Evolutionary conservation across 1,284 basidiomycete species (phyloP).

Genomic region (Baeospora myosura): DNA sequence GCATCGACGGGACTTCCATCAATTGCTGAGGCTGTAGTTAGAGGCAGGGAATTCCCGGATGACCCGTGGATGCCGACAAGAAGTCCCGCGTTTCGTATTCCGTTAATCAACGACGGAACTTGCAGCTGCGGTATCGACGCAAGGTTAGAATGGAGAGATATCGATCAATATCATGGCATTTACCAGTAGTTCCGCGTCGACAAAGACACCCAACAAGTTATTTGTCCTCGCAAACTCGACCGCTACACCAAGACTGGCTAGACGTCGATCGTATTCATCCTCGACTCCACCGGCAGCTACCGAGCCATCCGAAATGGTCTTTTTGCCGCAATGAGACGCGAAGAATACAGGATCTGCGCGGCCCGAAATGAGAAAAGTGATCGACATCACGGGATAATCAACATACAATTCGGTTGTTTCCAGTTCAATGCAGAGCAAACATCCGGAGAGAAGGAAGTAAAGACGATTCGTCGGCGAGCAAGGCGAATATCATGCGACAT

Average conservation of each 20-base stretch:
- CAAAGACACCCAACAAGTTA: slow-evolving; percentile 89
- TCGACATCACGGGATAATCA: not conserved
- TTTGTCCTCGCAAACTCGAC: slow-evolving; percentile 93
- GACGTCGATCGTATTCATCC: slow-evolving; percentile 42
- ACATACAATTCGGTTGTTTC: slow-evolving; percentile 97
- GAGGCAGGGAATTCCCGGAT: slow-evolving; percentile 34
- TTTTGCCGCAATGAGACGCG: slow-evolving; percentile 78
- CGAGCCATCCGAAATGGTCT: slow-evolving; percentile 22
- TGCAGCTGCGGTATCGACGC: slow-evolving; percentile 34
- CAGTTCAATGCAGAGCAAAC: slow-evolving; percentile 89
- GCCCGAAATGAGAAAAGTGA: not conserved
- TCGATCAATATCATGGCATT: slow-evolving; percentile 10
- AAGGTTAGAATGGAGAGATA: slow-evolving; percentile 1
- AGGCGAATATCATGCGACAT: slow-evolving; percentile 41
- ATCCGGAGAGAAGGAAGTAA: slow-evolving; percentile 84
- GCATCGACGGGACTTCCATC: slow-evolving; percentile 59
- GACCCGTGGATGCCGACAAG: slow-evolving; percentile 76
- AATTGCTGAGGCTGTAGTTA: slow-evolving; percentile 32
- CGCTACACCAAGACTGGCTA: slow-evolving; percentile 80
- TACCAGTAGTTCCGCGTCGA: slow-evolving; percentile 85
- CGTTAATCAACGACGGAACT: slow-evolving; percentile 81
- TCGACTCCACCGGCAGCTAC: slow-evolving; percentile 36
- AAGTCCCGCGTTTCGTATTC: slow-evolving; percentile 83
- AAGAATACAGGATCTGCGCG: slow-evolving; percentile 90
- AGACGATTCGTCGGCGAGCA: slow-evolving; percentile 68